Conservation (phyloP, 2,329 filamentous ascomycete genomes). For the Claviceps humidiphila region DNA sequence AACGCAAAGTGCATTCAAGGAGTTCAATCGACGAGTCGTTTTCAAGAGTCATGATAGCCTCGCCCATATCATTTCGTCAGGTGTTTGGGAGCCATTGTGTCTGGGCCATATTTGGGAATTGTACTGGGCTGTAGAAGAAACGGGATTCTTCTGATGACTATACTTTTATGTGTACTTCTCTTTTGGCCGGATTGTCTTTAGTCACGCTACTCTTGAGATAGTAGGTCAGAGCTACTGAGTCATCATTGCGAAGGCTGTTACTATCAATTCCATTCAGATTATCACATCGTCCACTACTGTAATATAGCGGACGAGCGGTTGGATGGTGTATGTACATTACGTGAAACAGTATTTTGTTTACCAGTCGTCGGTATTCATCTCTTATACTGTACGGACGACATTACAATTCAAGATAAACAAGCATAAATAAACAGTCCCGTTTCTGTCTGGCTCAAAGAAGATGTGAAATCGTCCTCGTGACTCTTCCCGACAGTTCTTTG, state of each 20-base stretch:
- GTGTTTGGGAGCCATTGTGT: neutral
- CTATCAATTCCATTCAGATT: neutral
- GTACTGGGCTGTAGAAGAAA: neutral
- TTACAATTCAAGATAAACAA: no score
- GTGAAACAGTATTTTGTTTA: no score
- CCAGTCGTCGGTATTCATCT: no score
- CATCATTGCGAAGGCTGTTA: neutral
- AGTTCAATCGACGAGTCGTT: neutral
- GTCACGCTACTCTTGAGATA: neutral
- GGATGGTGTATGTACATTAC: no score
- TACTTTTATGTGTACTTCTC: neutral
- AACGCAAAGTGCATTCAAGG: neutral
- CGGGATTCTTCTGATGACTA: neutral
- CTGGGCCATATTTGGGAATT: neutral
- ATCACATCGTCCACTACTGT: neutral
- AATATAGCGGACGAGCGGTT: no score
- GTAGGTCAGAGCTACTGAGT: neutral
- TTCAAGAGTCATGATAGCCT: neutral
- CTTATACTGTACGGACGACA: no score
- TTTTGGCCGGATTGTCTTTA: neutral
- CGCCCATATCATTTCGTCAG: neutral
- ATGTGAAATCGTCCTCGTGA: no score
- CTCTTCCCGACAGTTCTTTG: no score
- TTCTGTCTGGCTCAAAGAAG: no score
- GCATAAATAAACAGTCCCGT: no score